Percentiles rank a stretch among this genome's conserved stretches.
Conservation (phyloP, 2,329 filamentous ascomycete species). For the Scorias spongiosa region DNA sequence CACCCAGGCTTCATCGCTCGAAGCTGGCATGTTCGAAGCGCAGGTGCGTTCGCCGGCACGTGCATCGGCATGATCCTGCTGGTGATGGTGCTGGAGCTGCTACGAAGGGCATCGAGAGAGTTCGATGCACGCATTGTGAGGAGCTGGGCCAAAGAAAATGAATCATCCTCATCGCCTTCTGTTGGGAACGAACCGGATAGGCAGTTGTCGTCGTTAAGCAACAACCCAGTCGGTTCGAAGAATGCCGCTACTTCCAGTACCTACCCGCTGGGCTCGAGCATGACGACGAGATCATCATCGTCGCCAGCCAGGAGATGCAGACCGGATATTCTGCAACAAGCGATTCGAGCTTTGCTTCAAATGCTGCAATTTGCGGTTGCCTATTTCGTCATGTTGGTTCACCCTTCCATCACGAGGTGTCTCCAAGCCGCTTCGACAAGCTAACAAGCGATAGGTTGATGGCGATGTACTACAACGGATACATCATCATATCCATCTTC, state of each 20-base stretch:
- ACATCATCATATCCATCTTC: conserved; percentile 68
- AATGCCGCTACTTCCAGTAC: too few species aligned
- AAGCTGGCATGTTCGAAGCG: conserved; percentile 55
- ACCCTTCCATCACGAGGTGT: too few species aligned
- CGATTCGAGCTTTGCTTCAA: conserved; percentile 50
- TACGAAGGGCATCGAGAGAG: conserved; percentile 56
- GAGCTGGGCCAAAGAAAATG: too few species aligned
- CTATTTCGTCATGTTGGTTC: conserved; percentile 55
- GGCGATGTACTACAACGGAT: conserved; percentile 51
- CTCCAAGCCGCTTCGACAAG: too few species aligned
- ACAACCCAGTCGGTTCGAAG: too few species aligned
- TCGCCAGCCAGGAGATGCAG: neutral
- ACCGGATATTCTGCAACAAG: conserved; percentile 50
- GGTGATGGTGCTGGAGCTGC: conserved; percentile 54
- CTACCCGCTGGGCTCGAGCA: too few species aligned
- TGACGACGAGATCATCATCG: neutral
- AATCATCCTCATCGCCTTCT: too few species aligned
- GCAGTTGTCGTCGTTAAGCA: too few species aligned
- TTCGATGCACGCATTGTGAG: conserved; percentile 51
- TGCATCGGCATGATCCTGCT: conserved; percentile 68
- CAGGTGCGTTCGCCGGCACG: conserved; percentile 60
- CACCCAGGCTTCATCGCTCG: conserved; percentile 43
- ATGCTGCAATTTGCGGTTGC: conserved; percentile 58
- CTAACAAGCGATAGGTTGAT: conserved; percentile 25
- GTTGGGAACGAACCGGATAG: too few species aligned